phyloP scores from a whole-genome alignment of 208 protist species.

The Acanthamoeba lenticulata region DNA sequence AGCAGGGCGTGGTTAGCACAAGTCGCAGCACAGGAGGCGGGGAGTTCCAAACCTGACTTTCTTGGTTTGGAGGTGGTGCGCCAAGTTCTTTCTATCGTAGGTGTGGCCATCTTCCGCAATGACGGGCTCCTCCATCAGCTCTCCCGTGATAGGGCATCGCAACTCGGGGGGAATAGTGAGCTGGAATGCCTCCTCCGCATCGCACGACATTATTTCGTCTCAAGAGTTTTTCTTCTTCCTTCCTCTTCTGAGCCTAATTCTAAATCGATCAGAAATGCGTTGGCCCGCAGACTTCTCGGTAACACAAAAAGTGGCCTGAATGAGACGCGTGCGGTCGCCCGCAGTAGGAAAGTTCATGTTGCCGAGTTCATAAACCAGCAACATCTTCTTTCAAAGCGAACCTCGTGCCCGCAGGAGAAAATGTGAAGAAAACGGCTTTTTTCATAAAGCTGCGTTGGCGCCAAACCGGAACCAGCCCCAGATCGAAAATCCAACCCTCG shows the following conservation, averaged over 20 bases:
- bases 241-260: background rate
- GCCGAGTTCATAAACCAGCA: too few relatives aligned
- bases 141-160: background rate
- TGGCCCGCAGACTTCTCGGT: too few relatives aligned
- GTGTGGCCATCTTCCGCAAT: slow-evolving; percentile 35
- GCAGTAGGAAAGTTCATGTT: too few relatives aligned
- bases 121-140: slow-evolving; percentile 30
- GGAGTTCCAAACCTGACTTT: background rate
- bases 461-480: too few relatives aligned
- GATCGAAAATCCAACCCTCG: background rate
- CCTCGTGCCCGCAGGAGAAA: too few relatives aligned
- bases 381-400: too few relatives aligned
- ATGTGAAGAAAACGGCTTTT: too few relatives aligned
- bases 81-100: background rate
- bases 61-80: background rate
- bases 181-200: background rate
- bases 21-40: background rate
- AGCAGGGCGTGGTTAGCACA: background rate
- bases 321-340: too few relatives aligned
- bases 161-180: background rate
- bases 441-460: too few relatives aligned
- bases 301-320: too few relatives aligned
- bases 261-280: too few relatives aligned
- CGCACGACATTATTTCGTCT: background rate
- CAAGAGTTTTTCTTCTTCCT: background rate